These are phyloP conservation scores for Aspergillus steynii DNA, from an alignment of 495 filamentous ascomycete species.

Conservation along the genomic window DNA sequence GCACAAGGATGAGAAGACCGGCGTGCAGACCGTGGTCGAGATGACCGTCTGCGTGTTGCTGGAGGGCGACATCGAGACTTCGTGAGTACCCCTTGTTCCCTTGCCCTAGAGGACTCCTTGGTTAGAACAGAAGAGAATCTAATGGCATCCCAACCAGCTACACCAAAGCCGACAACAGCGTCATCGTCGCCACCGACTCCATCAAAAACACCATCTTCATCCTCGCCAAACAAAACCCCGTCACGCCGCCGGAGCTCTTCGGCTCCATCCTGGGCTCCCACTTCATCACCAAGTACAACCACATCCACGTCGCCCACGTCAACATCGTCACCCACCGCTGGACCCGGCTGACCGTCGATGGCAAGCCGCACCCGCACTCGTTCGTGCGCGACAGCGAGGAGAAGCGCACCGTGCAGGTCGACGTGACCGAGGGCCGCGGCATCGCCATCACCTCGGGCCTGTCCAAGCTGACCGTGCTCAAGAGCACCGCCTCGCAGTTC, in stretches of 20 bases:
- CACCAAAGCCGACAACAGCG: constrained; percentile 91
- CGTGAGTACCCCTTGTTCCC: constrained; percentile 52
- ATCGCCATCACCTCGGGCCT: constrained; percentile 74
- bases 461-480: constrained; percentile 80
- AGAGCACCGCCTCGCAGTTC: constrained; percentile 97
- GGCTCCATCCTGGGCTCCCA: constrained; percentile 80
- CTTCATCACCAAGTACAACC: constrained; percentile 82
- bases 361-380: constrained; percentile 92
- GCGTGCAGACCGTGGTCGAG: constrained; percentile 82
- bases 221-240: constrained; percentile 88
- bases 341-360: constrained; percentile 86
- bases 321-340: constrained; percentile 84
- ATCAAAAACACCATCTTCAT: constrained; percentile 98
- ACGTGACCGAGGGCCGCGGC: constrained; percentile 56
- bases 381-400: constrained; percentile 90
- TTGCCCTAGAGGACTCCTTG: constrained; percentile 1
- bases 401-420: constrained; percentile 61
- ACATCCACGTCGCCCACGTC: constrained; percentile 82
- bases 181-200: constrained; percentile 93
- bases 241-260: constrained; percentile 92
- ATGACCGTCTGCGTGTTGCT: constrained; percentile 92
- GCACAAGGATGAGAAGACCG: constrained; percentile 70
- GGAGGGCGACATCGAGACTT: constrained; percentile 86
- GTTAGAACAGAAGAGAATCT: constrained; percentile 7
- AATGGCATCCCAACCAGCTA: constrained; percentile 56